Conservation (phyloP, 495 filamentous ascomycete species). For the Friedmanniomyces simplex region DNA sequence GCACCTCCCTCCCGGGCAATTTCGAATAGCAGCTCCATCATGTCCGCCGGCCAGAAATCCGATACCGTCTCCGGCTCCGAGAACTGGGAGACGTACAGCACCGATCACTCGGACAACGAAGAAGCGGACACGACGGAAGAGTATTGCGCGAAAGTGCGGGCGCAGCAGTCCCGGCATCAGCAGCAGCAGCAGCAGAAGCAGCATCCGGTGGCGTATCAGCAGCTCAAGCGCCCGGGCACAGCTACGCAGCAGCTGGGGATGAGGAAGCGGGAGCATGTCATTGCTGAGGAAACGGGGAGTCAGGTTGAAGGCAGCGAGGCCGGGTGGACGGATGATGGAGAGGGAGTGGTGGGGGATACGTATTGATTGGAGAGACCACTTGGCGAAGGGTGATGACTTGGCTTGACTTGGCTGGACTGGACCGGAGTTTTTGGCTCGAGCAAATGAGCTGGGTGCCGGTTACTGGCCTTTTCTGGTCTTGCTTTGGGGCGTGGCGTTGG, state of each 20-base stretch:
- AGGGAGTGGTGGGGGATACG: constrained; percentile 10
- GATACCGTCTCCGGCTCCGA: constrained; percentile 61
- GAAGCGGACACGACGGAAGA: constrained; percentile 56
- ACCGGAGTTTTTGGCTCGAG: no score
- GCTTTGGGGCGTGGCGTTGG: constrained; percentile 1
- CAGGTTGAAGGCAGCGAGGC: no score
- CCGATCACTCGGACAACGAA: constrained; percentile 50
- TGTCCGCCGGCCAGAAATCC: constrained; percentile 35
- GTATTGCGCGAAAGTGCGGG: constrained; percentile 64
- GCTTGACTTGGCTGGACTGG: background rate
- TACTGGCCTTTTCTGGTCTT: background rate
- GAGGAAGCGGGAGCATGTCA: constrained; percentile 21
- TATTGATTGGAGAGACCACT: constrained; percentile 10
- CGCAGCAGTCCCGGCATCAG: constrained; percentile 1
- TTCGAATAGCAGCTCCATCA: constrained; percentile 13
- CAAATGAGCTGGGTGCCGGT: no score
- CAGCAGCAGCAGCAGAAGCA: constrained; percentile 31
- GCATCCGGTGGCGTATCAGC: constrained; percentile 40
- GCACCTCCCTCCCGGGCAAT: constrained; percentile 22
- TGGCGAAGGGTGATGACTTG: background rate
- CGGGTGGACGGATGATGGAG: constrained; percentile 35
- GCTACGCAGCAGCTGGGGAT: constrained; percentile 22
- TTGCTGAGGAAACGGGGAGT: constrained; percentile 30
- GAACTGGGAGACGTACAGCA: constrained; percentile 85
- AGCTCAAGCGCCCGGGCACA: constrained; percentile 42